Base-by-base conservation (phyloP, 2,329 filamentous ascomycete species). In the Dryadomyces sulphureus region DNA sequence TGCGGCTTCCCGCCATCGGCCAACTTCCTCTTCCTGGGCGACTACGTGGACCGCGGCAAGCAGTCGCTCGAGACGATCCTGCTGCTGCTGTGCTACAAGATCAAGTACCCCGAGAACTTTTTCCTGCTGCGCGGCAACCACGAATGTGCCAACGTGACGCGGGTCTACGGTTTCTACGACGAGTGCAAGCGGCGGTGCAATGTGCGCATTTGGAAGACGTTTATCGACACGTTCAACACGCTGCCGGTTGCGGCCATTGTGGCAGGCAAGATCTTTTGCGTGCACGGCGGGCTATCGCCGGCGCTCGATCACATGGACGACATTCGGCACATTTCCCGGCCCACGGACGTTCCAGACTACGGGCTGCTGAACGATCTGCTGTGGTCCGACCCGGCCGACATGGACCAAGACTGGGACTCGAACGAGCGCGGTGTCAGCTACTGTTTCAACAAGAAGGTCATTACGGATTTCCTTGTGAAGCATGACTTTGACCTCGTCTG, bases 401-500 rank as follows among this genome's bases (percentile, higher is more conserved):
- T 96, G 86, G 89, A 95, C 52, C 81, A 84, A 54, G 92, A 96
- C 56, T 98, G 92, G 92, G 90, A 96, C 60, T 86, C 88, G 17
- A 98, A 96, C 53, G 92, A 98, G 62, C 72, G 92, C 59, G 92
- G 92, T 44, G 92, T 98, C 42, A 95, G 89, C 60, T 98, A 96
- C 62, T 96, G 92, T 60, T 98, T 98, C 60, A 90, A 90, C 41
- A 96, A 96, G 65, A 92, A 93, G 59, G 90, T 98, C 53, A 96
- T 98, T 51, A 89, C 89, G 62, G 88, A 96, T 56, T 98, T 98
- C 61, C 67, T 98, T 52, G 82, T 88, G 49, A 79, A 84, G 47
- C 92, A 98, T 60, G 92, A 98, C 64, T 96, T 98, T 60, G 92
- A 98, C 62, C 69, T 98, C 43, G 90, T 98, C 45, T 98, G 92